Conservation (phyloP, 129 eudicot genomes). For the Pittosporum tobira region DNA sequence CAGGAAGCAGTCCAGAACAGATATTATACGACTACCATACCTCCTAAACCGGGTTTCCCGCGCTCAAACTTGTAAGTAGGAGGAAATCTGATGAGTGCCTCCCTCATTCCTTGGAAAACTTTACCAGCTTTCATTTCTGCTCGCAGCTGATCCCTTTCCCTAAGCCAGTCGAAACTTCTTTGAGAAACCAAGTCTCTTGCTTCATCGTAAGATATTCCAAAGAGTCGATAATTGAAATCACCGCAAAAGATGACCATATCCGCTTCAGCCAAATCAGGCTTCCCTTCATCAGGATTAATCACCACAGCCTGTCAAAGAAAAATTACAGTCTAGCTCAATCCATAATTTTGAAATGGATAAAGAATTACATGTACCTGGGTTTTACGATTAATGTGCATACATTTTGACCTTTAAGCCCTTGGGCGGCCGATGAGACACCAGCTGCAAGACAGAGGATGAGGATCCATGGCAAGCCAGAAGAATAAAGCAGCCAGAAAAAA, state of each 20-base stretch:
- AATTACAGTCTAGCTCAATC: neutral
- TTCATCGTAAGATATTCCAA: slow-evolving; percentile 96
- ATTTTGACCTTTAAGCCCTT: slow-evolving; percentile 53
- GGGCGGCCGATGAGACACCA: slow-evolving; percentile 67
- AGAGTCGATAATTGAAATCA: slow-evolving; percentile 93
- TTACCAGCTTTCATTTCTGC: slow-evolving; percentile 97
- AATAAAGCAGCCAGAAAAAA: slow-evolving; percentile 79
- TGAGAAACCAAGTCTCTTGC: slow-evolving; percentile 98
- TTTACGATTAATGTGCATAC: slow-evolving; percentile 22
- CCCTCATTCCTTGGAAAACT: slow-evolving; percentile 99
- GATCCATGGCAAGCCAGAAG: slow-evolving; percentile 79
- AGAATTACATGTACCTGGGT: neutral
- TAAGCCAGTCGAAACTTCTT: slow-evolving; percentile 96
- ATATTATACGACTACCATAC: slow-evolving; percentile 21
- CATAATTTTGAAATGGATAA: neutral
- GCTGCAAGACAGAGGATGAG: slow-evolving; percentile 88
- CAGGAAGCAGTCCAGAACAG: neutral
- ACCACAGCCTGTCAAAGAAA: slow-evolving; percentile 29
- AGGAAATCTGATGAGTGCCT: slow-evolving; percentile 77
- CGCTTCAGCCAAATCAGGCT: slow-evolving; percentile 96
- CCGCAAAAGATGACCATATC: slow-evolving; percentile 83
- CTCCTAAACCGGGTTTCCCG: slow-evolving; percentile 95
- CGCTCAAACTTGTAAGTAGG: slow-evolving; percentile 94
- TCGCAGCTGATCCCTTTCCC: slow-evolving; percentile 89
- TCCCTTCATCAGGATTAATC: slow-evolving; percentile 65